phyloP scores from a whole-genome alignment of 2,329 filamentous ascomycete genomes.

The Coniella lustricola region DNA sequence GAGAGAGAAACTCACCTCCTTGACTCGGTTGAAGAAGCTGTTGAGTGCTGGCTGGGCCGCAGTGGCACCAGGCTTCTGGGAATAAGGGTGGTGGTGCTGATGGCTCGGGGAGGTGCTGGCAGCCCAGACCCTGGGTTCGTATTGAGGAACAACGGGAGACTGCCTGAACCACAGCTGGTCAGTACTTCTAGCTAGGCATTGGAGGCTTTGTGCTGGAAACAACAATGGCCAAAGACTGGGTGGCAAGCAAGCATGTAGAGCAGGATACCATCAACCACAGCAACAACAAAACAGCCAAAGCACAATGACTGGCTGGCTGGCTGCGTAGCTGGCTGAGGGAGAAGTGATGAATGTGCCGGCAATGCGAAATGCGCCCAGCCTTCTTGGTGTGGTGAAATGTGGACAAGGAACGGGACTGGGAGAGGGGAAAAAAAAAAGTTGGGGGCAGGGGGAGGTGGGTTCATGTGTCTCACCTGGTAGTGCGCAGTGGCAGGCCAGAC shows the following conservation, averaged over 20 bases:
- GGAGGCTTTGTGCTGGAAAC: not conserved
- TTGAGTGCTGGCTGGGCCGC: conserved; percentile 7
- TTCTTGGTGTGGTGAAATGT: too few relatives aligned
- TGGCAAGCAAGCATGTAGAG: too few relatives aligned
- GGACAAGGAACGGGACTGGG: conserved; percentile 4
- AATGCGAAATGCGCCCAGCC: too few relatives aligned
- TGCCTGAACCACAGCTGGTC: conserved; percentile 18
- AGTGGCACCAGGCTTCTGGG: conserved; percentile 17
- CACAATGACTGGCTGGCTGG: too few relatives aligned
- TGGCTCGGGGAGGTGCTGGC: conserved; percentile 20
- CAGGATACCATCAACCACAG: too few relatives aligned
- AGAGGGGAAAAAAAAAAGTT: conserved; percentile 13
- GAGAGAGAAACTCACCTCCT: conserved; percentile 28
- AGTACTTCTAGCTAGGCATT: conserved; percentile 8
- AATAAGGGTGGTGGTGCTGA: conserved; percentile 21
- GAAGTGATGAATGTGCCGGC: too few relatives aligned
- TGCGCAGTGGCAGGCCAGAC: conserved; percentile 23
- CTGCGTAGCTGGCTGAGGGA: too few relatives aligned
- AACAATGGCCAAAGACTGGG: not conserved
- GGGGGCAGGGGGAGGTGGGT: conserved; percentile 17
- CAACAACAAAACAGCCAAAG: too few relatives aligned
- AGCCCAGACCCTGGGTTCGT: conserved; percentile 26
- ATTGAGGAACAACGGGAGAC: conserved; percentile 21
- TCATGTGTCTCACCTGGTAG: conserved; percentile 27
- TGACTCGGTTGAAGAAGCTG: conserved; percentile 20